These are phyloP conservation scores for Artemisia tridentata DNA, from an alignment of 129 eudicot genomes.

Conservation along the genomic window DNA sequence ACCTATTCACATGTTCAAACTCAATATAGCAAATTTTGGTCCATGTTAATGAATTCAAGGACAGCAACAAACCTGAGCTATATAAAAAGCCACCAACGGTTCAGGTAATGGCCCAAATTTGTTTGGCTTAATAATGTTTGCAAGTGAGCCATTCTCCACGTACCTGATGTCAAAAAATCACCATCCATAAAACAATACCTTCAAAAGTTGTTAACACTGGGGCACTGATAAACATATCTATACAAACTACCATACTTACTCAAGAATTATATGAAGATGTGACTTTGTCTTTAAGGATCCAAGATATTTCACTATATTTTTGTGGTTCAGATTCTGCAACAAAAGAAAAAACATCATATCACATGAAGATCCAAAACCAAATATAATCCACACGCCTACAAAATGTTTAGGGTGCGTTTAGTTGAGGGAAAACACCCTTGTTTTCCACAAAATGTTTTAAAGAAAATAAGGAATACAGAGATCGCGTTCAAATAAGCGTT, in stretches of 20 bases:
- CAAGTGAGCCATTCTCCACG: conserved; percentile 99
- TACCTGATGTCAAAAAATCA: conserved; percentile 47
- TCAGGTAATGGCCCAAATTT: conserved; percentile 99
- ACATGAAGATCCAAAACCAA: not conserved
- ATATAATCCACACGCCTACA: not conserved
- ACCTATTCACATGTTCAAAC: conserved; percentile 44
- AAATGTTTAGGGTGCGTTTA: too few species aligned
- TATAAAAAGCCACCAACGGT: conserved; percentile 86
- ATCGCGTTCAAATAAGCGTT: too few species aligned
- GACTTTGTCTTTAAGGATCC: conserved; percentile 91
- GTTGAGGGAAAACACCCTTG: too few species aligned
- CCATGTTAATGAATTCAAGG: conserved; percentile 10
- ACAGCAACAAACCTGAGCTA: conserved; percentile 73
- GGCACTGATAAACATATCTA: conserved; percentile 5
- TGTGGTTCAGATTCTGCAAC: conserved; percentile 87
- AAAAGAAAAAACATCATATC: conserved; percentile 6
- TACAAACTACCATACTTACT: conserved; percentile 52
- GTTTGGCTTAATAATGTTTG: conserved; percentile 89
- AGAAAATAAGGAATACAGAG: too few species aligned
- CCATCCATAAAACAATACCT: conserved; percentile 10
- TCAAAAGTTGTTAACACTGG: not conserved
- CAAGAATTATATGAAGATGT: conserved; percentile 96
- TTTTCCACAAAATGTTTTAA: too few species aligned
- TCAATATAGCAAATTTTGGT: conserved; percentile 12
- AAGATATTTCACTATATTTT: conserved; percentile 91